A percentile compares a stretch with the other conserved stretches of the same genome.
Evolutionary conservation across 768 basidiomycete species (phyloP).

Genomic region (Hygrophoropsis aurantiaca): DNA sequence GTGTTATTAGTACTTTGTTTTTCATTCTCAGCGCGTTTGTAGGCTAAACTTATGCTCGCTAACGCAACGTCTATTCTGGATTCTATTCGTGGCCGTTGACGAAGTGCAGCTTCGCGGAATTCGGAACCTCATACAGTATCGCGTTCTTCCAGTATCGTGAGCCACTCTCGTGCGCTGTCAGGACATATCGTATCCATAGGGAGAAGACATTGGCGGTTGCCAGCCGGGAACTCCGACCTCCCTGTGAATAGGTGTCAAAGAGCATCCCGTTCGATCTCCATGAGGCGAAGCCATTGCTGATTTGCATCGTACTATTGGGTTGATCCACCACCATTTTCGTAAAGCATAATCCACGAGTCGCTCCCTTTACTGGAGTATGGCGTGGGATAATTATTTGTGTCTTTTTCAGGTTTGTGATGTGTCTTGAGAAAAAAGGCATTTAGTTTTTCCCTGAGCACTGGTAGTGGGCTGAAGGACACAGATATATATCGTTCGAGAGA

Average conservation of each 20-base stretch:
- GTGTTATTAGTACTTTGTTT: too few species aligned
- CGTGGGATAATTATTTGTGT: conserved; percentile 12
- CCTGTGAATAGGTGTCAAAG: not conserved
- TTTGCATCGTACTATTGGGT: conserved; percentile 5
- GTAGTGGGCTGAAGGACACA: conserved; percentile 2
- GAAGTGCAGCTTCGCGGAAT: not conserved
- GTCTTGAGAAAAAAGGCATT: conserved; percentile 14
- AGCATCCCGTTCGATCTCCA: not conserved
- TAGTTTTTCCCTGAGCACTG: conserved; percentile 4
- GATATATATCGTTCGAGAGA: conserved; percentile 6
- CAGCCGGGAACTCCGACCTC: conserved; percentile 12
- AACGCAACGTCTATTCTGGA: too few species aligned
- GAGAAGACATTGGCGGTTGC: conserved; percentile 6
- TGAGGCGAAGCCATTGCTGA: conserved; percentile 4
- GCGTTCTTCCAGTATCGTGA: not conserved
- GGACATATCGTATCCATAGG: conserved; percentile 1
- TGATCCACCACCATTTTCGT: conserved; percentile 7
- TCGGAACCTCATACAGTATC: conserved; percentile 1
- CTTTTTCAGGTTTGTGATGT: not conserved
- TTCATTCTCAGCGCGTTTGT: too few species aligned
- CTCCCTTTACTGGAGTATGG: conserved; percentile 2
- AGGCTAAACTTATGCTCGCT: too few species aligned
- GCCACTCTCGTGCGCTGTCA: not conserved
- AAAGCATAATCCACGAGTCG: conserved; percentile 10
- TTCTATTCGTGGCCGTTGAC: too few species aligned